Evolutionary conservation across 345 rosid species (phyloP), one percentile per base, ranked within the genome.

Genomic region (Bretschneidera sinensis): DNA sequence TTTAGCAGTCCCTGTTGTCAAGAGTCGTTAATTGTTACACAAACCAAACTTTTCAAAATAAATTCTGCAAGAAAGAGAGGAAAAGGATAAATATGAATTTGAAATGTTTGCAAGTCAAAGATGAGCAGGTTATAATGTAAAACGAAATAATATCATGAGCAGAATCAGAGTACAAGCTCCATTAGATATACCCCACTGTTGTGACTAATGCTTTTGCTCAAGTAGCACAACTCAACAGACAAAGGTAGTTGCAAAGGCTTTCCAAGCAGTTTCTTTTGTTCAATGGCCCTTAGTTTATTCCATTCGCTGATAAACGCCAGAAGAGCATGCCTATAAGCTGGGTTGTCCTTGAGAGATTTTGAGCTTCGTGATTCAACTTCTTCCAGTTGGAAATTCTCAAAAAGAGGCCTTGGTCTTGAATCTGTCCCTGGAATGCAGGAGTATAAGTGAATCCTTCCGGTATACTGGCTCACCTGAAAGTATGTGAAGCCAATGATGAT

Each of bases 221-320:
- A 85, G 86, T 73, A 85, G 77, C 91, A 85, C 59, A 92, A 71
- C 76, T 92, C 98, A 78, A 83, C 66, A 49, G 82, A 81, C 53
- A 92, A 65, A 70, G 98, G 98, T 61, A 87, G 83, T 68, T 84
- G 98, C 78, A 92, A 71, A 67, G 96, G 90, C 78, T 87, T 92
- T 60, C 96, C 97, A 62, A 73, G 63, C 70, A 92, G 71, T 78
- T 85, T 92, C 71, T 81, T 79, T 73, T 68, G 81, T 69, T 87
- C 89, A 62, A 92, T 78, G 48, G 97, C 88, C 73, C 92, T 83
- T 71, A 92, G 75, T 61, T 71, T 69, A 60, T 79, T 80, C 98
- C 97, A 92, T n/a, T 92, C 94, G 9, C 69, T 69, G 55, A 85
- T 48, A 68, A 89, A 92, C 33, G 64, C 72, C 66, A 59, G 64